These are phyloP conservation scores for Phytophthora vignae DNA, from an alignment of 352 stramenopile genomes.

Conservation along the genomic window DNA sequence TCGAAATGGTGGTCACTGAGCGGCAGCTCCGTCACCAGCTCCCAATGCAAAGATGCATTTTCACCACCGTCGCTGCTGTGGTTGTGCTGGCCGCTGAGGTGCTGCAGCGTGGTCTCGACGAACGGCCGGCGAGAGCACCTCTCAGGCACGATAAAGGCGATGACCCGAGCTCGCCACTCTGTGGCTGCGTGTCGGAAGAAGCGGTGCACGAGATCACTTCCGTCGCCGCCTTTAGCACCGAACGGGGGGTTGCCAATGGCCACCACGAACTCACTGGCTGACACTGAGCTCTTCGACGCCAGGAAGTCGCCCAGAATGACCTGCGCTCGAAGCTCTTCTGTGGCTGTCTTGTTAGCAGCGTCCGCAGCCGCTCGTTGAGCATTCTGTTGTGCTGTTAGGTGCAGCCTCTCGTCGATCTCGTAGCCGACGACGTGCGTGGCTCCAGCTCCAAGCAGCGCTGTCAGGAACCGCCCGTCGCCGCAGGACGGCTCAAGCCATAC, in stretches of 20 bases:
- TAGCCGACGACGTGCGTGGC: conserved; percentile 58
- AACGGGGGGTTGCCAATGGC: conserved; percentile 80
- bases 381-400: conserved; percentile 23
- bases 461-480: conserved; percentile 67
- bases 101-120: conserved; percentile 44
- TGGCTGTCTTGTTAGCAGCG: not conserved
- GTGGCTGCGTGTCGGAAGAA: conserved; percentile 60
- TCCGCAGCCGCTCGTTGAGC: conserved; percentile 12
- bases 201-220: conserved; percentile 56
- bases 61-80: too few species aligned
- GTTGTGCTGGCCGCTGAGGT: conserved; percentile 17
- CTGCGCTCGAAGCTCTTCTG: conserved; percentile 22
- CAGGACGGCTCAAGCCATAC: conserved; percentile 81
- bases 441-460: conserved; percentile 47
- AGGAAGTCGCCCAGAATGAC: conserved; percentile 66
- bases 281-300: conserved; percentile 31
- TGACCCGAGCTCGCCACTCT: conserved; percentile 57
- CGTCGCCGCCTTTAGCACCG: conserved; percentile 37
- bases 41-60: conserved; percentile 23
- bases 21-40: conserved; percentile 36
- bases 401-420: conserved; percentile 61
- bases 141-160: conserved; percentile 79
- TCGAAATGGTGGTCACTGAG: conserved; percentile 65
- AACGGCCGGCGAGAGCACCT: conserved; percentile 58
- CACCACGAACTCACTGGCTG: conserved; percentile 38